Conservation (phyloP, 2,329 filamentous ascomycete species). For the Alternaria postmessia region DNA sequence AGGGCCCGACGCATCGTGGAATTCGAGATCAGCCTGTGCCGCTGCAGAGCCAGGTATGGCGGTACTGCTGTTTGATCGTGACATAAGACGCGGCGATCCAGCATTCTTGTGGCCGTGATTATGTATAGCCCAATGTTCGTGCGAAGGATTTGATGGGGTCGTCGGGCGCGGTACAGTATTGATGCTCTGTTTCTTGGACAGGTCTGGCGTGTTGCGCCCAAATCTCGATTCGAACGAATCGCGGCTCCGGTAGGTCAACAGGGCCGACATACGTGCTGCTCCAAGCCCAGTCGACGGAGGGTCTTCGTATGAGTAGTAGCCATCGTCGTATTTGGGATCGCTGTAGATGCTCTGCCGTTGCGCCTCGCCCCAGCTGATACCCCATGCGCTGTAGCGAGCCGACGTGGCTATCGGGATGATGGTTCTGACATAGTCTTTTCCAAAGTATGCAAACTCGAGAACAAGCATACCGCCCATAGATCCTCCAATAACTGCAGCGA, state of each 20-base stretch:
- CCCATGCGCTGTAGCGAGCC: slow-evolving; percentile 85
- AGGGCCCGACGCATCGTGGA: slow-evolving; percentile 52
- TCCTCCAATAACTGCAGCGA: slow-evolving; percentile 81
- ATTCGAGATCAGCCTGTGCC: slow-evolving; percentile 56
- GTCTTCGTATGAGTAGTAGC: slow-evolving; percentile 89
- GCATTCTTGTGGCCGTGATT: slow-evolving; percentile 61
- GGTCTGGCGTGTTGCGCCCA: slow-evolving; percentile 89
- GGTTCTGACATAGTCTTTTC: slow-evolving; percentile 80
- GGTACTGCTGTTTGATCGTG: slow-evolving; percentile 46
- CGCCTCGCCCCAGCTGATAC: slow-evolving; percentile 89
- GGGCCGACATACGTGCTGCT: slow-evolving; percentile 94
- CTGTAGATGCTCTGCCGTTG: slow-evolving; percentile 95
- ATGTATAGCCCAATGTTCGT: slow-evolving; percentile 62
- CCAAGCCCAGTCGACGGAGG: slow-evolving; percentile 87
- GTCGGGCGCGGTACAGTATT: slow-evolving; percentile 67
- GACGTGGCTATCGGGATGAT: slow-evolving; percentile 88
- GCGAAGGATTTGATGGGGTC: slow-evolving; percentile 45
- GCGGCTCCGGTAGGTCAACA: slow-evolving; percentile 93
- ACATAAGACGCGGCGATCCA: slow-evolving; percentile 53
- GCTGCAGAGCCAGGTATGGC: slow-evolving; percentile 31
- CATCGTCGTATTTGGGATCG: slow-evolving; percentile 97
- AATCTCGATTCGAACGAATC: slow-evolving; percentile 98
- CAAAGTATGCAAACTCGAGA: slow-evolving; percentile 91
- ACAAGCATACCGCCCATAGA: slow-evolving; percentile 91
- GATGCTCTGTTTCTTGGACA: slow-evolving; percentile 83